Conservation (phyloP, 257 asterid species). For the Plantago major region DNA sequence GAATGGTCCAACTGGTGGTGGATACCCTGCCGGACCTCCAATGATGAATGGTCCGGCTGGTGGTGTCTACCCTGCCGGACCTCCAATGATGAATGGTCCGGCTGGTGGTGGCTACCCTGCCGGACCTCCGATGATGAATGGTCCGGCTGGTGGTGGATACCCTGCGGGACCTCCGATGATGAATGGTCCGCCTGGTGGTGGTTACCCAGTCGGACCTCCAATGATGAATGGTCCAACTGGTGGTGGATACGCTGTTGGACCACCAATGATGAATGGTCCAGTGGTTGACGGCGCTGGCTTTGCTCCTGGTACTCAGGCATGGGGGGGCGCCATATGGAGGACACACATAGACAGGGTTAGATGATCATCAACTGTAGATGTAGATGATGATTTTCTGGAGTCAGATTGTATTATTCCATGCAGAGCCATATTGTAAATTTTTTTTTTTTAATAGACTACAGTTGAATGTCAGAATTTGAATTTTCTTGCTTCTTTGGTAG, state of each 20-base stretch:
- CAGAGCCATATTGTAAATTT: too few relatives aligned
- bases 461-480: too few relatives aligned
- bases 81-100: not conserved
- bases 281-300: not conserved
- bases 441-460: too few relatives aligned
- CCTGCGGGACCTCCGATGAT: too few relatives aligned
- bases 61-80: not conserved
- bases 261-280: constrained; percentile 6
- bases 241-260: constrained; percentile 15
- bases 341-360: constrained; percentile 29
- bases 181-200: constrained; percentile 3
- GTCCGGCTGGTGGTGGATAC: constrained; percentile 1
- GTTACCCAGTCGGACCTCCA: constrained; percentile 17
- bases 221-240: not conserved
- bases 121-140: constrained; percentile 20
- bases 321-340: constrained; percentile 41
- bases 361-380: constrained; percentile 18
- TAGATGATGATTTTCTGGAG: not conserved
- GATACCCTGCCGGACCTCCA: constrained; percentile 25
- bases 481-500: too few relatives aligned
- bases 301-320: constrained; percentile 21
- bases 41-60: constrained; percentile 6
- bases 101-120: not conserved
- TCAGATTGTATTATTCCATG: too few relatives aligned
- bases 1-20: too few relatives aligned